Percentiles rank a stretch among this genome's conserved stretches.
These are phyloP conservation scores for Lichina pygmaea DNA, from an alignment of 495 filamentous ascomycete species.

Conservation along the genomic window DNA sequence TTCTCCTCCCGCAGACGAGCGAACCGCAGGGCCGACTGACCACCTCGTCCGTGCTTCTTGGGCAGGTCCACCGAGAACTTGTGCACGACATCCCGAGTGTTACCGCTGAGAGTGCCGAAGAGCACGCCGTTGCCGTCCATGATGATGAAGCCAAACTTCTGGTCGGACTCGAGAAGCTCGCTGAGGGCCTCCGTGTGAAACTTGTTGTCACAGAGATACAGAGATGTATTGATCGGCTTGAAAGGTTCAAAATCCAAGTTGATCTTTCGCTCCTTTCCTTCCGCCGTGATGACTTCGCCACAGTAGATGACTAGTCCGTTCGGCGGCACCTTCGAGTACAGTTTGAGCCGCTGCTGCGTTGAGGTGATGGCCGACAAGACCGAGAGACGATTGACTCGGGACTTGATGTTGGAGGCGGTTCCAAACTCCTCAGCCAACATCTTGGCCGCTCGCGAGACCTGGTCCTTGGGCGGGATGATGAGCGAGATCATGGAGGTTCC, in stretches of 20 bases:
- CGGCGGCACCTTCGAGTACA: conserved; percentile 93
- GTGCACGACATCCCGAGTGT: conserved; percentile 89
- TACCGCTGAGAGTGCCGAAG: conserved; percentile 87
- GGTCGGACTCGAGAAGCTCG: conserved; percentile 89
- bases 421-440: conserved; percentile 99
- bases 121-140: conserved; percentile 98
- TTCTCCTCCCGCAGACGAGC: conserved; percentile 98
- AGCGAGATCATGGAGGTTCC: conserved; percentile 97
- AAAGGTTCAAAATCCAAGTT: conserved; percentile 99
- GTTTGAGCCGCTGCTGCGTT: conserved; percentile 91
- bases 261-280: conserved; percentile 97
- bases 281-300: conserved; percentile 96
- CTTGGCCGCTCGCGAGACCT: conserved; percentile 84
- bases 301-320: conserved; percentile 97
- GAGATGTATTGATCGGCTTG: conserved; percentile 97
- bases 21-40: conserved; percentile 96
- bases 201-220: conserved; percentile 98
- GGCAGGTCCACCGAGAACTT: conserved; percentile 92
- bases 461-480: conserved; percentile 97
- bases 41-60: conserved; percentile 99
- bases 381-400: conserved; percentile 91
- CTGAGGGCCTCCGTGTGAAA: conserved; percentile 95
- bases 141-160: conserved; percentile 97
- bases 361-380: conserved; percentile 95
- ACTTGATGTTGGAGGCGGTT: conserved; percentile 98